Conservation (phyloP, 2,329 filamentous ascomycete species). For the Magnaporthiopsis rhizophila region DNA sequence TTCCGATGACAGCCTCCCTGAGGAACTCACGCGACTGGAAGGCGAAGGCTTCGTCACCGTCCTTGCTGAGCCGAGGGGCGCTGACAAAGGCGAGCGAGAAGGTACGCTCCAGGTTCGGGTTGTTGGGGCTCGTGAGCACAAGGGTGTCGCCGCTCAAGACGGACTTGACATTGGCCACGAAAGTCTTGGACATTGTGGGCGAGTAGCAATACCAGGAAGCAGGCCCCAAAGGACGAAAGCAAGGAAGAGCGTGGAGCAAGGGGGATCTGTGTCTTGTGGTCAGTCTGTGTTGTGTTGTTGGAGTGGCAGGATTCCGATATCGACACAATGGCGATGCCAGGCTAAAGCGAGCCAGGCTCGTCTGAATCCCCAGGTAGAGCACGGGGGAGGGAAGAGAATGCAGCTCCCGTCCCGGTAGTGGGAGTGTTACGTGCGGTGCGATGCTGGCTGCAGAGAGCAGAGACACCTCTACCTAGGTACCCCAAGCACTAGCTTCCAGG, state of each 20-base stretch:
- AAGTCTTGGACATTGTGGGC: constrained; percentile 41
- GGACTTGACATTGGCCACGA: constrained; percentile 77
- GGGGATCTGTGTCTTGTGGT: neutral
- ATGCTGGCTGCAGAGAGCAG: neutral
- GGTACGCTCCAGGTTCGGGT: constrained; percentile 73
- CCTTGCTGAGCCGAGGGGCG: constrained; percentile 76
- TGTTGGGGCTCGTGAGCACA: constrained; percentile 72
- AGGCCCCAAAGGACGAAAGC: neutral
- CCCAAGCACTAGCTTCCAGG: neutral
- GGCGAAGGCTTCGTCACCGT: constrained; percentile 85
- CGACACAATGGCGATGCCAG: neutral
- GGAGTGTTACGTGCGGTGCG: neutral
- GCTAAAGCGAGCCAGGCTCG: neutral
- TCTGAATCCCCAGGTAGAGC: neutral
- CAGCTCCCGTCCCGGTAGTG: neutral
- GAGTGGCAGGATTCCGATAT: neutral
- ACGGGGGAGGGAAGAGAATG: neutral
- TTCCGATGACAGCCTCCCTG: constrained; percentile 75
- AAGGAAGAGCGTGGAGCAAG: neutral
- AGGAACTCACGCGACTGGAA: constrained; percentile 95
- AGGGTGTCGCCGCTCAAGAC: constrained; percentile 91
- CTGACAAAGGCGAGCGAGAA: constrained; percentile 89
- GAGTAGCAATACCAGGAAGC: neutral
- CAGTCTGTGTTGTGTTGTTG: neutral
- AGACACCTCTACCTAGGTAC: neutral